These are phyloP conservation scores for Colletotrichum horii DNA, from an alignment of 2,329 filamentous ascomycete species.

Conservation along the genomic window DNA sequence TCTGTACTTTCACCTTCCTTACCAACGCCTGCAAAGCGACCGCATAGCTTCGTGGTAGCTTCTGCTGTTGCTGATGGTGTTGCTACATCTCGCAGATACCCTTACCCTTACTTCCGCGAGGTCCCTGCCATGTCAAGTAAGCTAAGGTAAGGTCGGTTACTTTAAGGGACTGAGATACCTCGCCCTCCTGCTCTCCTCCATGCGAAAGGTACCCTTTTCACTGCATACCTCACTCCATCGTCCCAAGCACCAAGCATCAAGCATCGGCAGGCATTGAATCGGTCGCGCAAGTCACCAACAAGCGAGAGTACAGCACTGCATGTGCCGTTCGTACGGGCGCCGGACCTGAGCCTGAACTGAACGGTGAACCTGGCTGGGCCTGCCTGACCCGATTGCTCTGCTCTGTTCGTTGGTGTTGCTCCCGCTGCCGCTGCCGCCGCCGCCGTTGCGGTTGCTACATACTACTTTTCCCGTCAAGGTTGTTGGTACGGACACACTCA, in stretches of 20 bases:
- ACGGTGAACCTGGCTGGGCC: neutral
- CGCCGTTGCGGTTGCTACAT: neutral
- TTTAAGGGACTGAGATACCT: neutral
- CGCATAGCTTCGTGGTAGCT: neutral
- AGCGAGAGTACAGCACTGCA: slow-evolving; percentile 5
- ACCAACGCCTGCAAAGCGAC: neutral
- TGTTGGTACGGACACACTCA: slow-evolving; percentile 1
- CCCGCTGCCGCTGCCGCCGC: neutral
- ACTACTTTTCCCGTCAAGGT: neutral
- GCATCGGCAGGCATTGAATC: neutral
- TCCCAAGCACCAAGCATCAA: neutral
- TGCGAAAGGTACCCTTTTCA: neutral
- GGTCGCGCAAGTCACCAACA: neutral
- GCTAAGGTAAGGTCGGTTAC: neutral
- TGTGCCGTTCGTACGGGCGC: slow-evolving; percentile 12
- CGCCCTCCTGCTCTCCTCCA: neutral
- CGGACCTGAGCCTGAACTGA: neutral
- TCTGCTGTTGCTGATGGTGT: neutral
- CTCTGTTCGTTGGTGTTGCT: neutral
- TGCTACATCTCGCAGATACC: neutral
- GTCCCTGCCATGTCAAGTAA: neutral
- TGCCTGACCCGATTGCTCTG: neutral
- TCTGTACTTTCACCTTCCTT: neutral
- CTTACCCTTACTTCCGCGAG: neutral
- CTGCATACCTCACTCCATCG: neutral